Percentiles rank a stretch among this genome's conserved stretches.
Conservation (phyloP, 1,284 basidiomycete genomes). For the Heimioporus punctisporus region DNA sequence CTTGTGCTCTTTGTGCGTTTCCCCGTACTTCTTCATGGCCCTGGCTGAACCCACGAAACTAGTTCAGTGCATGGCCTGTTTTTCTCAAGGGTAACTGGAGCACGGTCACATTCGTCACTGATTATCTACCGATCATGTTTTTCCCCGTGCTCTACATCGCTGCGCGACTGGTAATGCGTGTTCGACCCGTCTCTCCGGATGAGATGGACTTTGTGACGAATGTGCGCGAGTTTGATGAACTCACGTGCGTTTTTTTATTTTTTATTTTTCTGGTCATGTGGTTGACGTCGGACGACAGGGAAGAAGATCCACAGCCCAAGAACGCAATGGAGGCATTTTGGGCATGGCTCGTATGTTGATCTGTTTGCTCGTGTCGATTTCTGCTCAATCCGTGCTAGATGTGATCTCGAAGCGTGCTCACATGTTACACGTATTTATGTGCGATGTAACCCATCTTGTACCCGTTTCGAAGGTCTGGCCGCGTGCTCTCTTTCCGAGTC, state of each 20-base stretch:
- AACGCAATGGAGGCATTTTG: constrained; percentile 13
- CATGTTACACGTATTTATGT: too few species aligned
- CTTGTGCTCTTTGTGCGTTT: constrained; percentile 42
- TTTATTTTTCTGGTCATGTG: background rate
- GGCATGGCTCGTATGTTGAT: background rate
- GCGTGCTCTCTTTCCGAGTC: too few species aligned
- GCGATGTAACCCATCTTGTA: too few species aligned
- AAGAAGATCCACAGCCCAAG: constrained; percentile 8
- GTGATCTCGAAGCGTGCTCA: too few species aligned
- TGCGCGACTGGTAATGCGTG: constrained; percentile 43
- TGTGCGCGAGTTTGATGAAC: constrained; percentile 52
- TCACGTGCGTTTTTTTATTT: constrained; percentile 32
- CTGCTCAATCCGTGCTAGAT: too few species aligned
- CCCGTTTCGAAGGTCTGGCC: too few species aligned
- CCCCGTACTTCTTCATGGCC: background rate
- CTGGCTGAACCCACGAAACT: background rate
- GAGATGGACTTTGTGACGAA: constrained; percentile 64
- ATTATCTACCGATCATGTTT: constrained; percentile 62
- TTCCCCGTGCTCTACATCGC: constrained; percentile 60
- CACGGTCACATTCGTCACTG: constrained; percentile 41
- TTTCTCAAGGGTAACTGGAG: constrained; percentile 43
- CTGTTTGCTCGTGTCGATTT: too few species aligned
- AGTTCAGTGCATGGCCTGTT: constrained; percentile 45
- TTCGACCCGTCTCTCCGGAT: constrained; percentile 33
- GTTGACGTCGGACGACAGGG: background rate